These are phyloP conservation scores for Dioscorea cayenensis DNA, from an alignment of 116 monocot genomes.

Conservation along the genomic window DNA sequence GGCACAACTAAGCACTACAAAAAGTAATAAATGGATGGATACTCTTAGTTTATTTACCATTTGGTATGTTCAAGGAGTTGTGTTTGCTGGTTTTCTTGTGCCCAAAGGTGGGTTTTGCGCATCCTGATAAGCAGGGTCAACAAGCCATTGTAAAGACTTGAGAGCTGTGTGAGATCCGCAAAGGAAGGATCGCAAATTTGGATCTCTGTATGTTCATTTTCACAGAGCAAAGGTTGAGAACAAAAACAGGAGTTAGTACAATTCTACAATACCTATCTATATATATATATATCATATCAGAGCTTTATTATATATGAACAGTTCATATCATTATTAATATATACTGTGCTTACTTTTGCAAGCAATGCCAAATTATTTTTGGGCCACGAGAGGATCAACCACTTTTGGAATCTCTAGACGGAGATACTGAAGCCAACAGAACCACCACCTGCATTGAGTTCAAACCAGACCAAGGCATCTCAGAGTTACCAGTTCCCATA, in stretches of 20 bases:
- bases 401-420: constrained; percentile 95
- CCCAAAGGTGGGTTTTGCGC: constrained; percentile 30
- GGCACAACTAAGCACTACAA: too few species aligned
- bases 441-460: constrained; percentile 98
- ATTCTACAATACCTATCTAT: neutral
- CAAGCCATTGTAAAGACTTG: constrained; percentile 66
- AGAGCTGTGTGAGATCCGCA: constrained; percentile 60
- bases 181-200: constrained; percentile 91
- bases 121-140: constrained; percentile 44
- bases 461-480: constrained; percentile 98
- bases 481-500: constrained; percentile 96
- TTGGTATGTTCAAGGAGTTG: constrained; percentile 37
- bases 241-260: neutral
- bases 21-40: neutral
- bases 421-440: constrained; percentile 87
- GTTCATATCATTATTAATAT: neutral
- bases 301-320: neutral
- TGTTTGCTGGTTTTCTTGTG: constrained; percentile 59
- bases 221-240: neutral
- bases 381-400: constrained; percentile 77
- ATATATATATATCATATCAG: too few species aligned
- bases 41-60: neutral
- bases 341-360: too few species aligned
- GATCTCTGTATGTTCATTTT: constrained; percentile 52
- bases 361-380: constrained; percentile 88